phyloP scores from a whole-genome alignment of 2,329 filamentous ascomycete genomes.

The Pseudogymnoascus sp. region DNA sequence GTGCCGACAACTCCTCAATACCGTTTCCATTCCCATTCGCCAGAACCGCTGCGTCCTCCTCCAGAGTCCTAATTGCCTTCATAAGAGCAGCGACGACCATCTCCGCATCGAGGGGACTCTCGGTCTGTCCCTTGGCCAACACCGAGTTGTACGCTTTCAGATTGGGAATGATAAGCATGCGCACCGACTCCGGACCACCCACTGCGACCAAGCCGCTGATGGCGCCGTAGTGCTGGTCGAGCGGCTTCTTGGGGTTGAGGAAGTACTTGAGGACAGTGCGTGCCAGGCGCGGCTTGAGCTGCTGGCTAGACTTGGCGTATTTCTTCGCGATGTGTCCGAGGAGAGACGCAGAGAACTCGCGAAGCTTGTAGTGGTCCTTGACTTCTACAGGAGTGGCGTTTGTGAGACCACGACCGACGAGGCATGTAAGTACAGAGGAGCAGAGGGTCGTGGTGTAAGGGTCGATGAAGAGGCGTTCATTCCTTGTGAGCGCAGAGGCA shows the following conservation, averaged over 20 bases:
- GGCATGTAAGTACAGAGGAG: slow-evolving; percentile 83
- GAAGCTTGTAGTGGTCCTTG: slow-evolving; percentile 67
- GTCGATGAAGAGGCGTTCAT: slow-evolving; percentile 68
- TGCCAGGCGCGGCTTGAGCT: slow-evolving; percentile 80
- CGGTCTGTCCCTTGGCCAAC: slow-evolving; percentile 49
- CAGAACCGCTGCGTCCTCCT: slow-evolving; percentile 31
- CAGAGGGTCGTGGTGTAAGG: slow-evolving; percentile 62
- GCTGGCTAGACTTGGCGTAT: slow-evolving; percentile 73
- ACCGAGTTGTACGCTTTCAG: slow-evolving; percentile 58
- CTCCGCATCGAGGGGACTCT: slow-evolving; percentile 51
- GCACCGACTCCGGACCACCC: slow-evolving; percentile 62
- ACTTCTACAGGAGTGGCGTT: slow-evolving; percentile 47
- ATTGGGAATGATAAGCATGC: slow-evolving; percentile 60
- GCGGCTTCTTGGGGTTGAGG: slow-evolving; percentile 76
- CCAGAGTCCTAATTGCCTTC: slow-evolving; percentile 47
- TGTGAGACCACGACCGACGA: slow-evolving; percentile 68
- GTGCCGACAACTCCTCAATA: slow-evolving; percentile 18
- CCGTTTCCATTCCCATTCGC: slow-evolving; percentile 23
- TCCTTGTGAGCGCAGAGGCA: slow-evolving; percentile 75
- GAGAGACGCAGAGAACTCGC: slow-evolving; percentile 77
- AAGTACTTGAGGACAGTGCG: slow-evolving; percentile 91
- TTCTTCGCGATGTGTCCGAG: slow-evolving; percentile 73
- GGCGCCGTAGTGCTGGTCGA: slow-evolving; percentile 83
- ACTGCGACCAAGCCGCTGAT: slow-evolving; percentile 73
- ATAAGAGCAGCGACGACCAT: slow-evolving; percentile 54